Base-by-base conservation (phyloP, 805 yeast genomes). In the Sugiyamaella smithiae region DNA sequence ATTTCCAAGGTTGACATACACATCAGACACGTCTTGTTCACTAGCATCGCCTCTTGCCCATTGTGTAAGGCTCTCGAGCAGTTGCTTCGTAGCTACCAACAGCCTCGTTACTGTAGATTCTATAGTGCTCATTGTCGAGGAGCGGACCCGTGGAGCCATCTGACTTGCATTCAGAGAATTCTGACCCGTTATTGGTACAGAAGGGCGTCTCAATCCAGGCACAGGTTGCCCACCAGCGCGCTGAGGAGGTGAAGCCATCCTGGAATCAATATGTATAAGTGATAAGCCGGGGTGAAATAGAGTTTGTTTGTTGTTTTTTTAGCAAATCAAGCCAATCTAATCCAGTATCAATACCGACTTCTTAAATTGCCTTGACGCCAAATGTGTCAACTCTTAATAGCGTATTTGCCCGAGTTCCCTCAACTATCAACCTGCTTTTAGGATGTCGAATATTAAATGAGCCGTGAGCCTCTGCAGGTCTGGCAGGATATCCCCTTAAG, bases 1-100 rank as follows among this genome's bases (percentile, higher is more conserved):
- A 61, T 90, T 93, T 0, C 99, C 99, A 24, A 93, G 75, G 55
- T 81, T 84, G 12, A 93, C 99, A 64, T 88, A 93, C 2, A 89
- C 85, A 59, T 89, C 88, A 1, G 96, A 88, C 2, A 93, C 97
- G 54, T 80, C 87, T 48, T 79, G 78, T 40, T 90, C 98, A 20
- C 83, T 76, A 4, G 88, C 89, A n/a, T 77, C 74, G 19, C 79
- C 80, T 52, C 80, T 75, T 1, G 98, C 90, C 99, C 99, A 93
- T 52, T 81, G 87, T 0, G 95, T 88, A 45, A 93, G 70, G 14
- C 87, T 77, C 59, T 88, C 96, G n/a, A 93, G 71, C 9, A 91
- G 72, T 50, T 87, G 89, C 60, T 91, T 91, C 0, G 98, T 89
- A 0, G 95, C 85, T 31, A 90, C 90, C 40, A 93, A 73, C 22